Evolutionary conservation across 768 basidiomycete species (phyloP).

Genomic region (Amanita molliuscula): DNA sequence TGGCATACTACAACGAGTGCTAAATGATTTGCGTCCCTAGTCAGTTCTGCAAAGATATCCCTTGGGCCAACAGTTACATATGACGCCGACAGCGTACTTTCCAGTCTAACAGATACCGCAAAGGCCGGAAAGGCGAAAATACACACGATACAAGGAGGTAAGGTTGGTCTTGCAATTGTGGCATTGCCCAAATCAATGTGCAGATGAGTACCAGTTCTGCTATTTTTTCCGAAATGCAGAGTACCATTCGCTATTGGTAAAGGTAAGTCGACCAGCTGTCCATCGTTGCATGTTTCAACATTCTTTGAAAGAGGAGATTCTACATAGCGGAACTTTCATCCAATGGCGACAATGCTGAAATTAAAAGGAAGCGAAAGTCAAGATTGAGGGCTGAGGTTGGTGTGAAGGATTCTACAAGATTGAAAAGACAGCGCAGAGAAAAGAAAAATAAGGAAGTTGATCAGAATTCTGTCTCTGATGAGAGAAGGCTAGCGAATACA

Average conservation of each 20-base stretch:
- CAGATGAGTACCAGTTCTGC: constrained; percentile 85
- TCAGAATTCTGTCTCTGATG: neutral
- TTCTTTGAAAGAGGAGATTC: neutral
- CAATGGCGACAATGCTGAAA: neutral
- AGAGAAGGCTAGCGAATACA: neutral
- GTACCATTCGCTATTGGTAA: constrained; percentile 71
- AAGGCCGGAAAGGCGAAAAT: constrained; percentile 46
- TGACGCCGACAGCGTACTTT: constrained; percentile 37
- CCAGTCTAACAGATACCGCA: constrained; percentile 49
- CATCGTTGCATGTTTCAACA: neutral
- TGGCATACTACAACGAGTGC: constrained; percentile 63
- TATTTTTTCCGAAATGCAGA: constrained; percentile 83
- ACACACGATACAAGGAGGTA: constrained; percentile 83
- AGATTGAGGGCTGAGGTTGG: neutral
- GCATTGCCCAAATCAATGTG: neutral
- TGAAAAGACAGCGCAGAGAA: constrained; percentile 1
- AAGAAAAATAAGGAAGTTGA: constrained; percentile 4
- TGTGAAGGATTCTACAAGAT: neutral
- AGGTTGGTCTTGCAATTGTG: constrained; percentile 11
- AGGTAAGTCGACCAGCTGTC: constrained; percentile 34
- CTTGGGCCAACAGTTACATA: constrained; percentile 1
- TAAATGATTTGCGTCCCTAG: constrained; percentile 72
- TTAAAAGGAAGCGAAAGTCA: constrained; percentile 1
- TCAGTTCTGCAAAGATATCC: constrained; percentile 13
- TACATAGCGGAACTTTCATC: neutral